A percentile compares a stretch with the other conserved stretches of the same genome.
Evolutionary conservation across 305 asterid genomes (phyloP).

Genomic region (Fraxinus albicans): DNA sequence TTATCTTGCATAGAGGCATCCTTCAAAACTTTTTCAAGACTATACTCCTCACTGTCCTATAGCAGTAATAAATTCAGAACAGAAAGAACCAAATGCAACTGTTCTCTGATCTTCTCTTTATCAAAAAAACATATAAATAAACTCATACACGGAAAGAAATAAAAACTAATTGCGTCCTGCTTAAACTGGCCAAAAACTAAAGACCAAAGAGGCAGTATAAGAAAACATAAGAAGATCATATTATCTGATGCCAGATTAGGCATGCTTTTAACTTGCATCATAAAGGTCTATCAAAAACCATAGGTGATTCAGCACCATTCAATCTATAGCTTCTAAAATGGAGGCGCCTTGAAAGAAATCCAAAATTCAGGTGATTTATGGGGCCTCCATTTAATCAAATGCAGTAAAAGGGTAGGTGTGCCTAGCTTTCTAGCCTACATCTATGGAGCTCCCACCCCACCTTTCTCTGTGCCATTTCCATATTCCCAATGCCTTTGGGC

Average conservation of each 20-base stretch:
- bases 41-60: slow-evolving; percentile 43
- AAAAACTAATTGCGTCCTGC: slow-evolving; percentile 3
- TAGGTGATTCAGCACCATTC: neutral
- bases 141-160: neutral
- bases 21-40: slow-evolving; percentile 40
- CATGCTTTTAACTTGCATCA: neutral
- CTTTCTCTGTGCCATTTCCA: neutral
- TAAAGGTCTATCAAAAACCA: neutral
- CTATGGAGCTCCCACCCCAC: neutral
- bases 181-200: slow-evolving; percentile 8
- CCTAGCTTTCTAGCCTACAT: neutral
- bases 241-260: slow-evolving; percentile 4
- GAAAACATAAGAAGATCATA: neutral
- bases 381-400: neutral
- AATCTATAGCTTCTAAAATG: slow-evolving; percentile 1
- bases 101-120: slow-evolving; percentile 3
- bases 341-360: neutral
- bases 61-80: slow-evolving; percentile 27
- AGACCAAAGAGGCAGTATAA: neutral
- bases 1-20: slow-evolving; percentile 49
- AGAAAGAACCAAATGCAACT: slow-evolving; percentile 1
- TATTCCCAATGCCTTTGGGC: neutral
- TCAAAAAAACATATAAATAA: neutral
- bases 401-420: neutral
- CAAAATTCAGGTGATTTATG: neutral